phyloP scores from a whole-genome alignment of 1,284 basidiomycete species.

The Papiliotrema fonsecae region DNA sequence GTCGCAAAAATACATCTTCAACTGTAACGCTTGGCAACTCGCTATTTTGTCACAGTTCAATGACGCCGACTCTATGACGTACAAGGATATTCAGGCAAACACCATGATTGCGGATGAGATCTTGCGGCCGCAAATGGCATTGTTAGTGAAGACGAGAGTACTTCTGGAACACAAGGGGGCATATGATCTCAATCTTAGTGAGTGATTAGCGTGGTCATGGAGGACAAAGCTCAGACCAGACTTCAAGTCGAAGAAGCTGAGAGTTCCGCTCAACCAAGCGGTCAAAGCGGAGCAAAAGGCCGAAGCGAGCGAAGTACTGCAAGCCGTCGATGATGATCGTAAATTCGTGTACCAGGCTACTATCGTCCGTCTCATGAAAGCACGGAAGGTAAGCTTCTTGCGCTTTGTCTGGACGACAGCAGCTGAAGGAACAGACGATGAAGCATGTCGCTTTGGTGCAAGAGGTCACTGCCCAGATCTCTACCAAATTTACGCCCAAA shows the following conservation, averaged over 20 bases:
- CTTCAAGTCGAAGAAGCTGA: constrained; percentile 91
- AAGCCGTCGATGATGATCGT: constrained; percentile 95
- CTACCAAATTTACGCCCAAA: constrained; percentile 48
- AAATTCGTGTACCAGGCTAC: constrained; percentile 97
- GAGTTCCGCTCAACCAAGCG: constrained; percentile 87
- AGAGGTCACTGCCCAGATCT: constrained; percentile 90
- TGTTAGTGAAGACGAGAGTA: constrained; percentile 86
- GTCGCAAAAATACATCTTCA: constrained; percentile 90
- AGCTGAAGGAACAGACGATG: constrained; percentile 63
- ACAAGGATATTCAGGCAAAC: constrained; percentile 73
- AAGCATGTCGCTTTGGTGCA: constrained; percentile 92
- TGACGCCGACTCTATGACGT: constrained; percentile 73
- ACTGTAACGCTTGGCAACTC: constrained; percentile 93
- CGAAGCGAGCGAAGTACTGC: constrained; percentile 84
- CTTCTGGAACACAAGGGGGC: constrained; percentile 73
- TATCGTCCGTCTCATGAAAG: constrained; percentile 98
- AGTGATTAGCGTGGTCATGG: constrained; percentile 35
- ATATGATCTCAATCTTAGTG: constrained; percentile 91
- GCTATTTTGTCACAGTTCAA: constrained; percentile 94
- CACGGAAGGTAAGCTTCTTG: constrained; percentile 57
- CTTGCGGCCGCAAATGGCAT: constrained; percentile 72
- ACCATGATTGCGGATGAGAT: constrained; percentile 82
- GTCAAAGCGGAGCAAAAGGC: constrained; percentile 93
- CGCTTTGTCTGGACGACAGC: background rate
- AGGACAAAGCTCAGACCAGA: constrained; percentile 51